These are phyloP conservation scores for Xylariaceae sp. DNA, from an alignment of 2,329 filamentous ascomycete species.

Conservation along the genomic window DNA sequence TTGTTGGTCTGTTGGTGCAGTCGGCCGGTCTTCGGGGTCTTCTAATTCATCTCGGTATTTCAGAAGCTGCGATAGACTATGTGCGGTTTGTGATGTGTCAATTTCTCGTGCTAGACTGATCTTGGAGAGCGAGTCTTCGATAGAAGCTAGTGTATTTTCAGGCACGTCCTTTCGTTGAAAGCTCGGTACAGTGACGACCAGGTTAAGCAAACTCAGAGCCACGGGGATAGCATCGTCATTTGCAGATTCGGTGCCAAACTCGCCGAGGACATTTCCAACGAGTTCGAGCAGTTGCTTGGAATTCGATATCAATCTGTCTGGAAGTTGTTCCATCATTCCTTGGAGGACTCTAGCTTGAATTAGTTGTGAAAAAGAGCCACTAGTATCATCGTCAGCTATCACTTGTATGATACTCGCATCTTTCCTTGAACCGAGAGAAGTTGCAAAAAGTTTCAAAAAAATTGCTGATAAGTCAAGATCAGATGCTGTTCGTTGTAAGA, in stretches of 20 bases:
- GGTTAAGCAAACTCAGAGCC: constrained; percentile 66
- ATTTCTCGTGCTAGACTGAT: constrained; percentile 49
- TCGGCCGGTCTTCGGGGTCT: constrained; percentile 47
- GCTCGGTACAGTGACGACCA: constrained; percentile 63
- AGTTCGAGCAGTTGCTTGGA: constrained; percentile 71
- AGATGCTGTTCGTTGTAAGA: constrained; percentile 58
- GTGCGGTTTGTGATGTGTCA: constrained; percentile 59
- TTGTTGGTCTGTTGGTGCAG: constrained; percentile 54
- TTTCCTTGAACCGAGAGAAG: constrained; percentile 57
- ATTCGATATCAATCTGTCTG: constrained; percentile 67
- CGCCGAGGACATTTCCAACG: constrained; percentile 64
- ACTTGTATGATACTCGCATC: constrained; percentile 36
- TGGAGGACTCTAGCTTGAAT: constrained; percentile 68
- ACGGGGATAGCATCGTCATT: constrained; percentile 59
- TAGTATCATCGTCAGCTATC: constrained; percentile 41
- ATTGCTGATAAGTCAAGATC: constrained; percentile 64
- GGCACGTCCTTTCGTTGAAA: constrained; percentile 59
- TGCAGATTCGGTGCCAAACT: constrained; percentile 49
- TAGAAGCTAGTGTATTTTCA: constrained; percentile 48
- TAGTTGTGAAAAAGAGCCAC: constrained; percentile 54
- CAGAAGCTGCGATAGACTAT: constrained; percentile 62
- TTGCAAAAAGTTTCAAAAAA: constrained; percentile 65
- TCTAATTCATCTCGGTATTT: constrained; percentile 62
- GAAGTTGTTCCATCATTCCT: constrained; percentile 67
- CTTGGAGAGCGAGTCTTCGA: constrained; percentile 57